Base-by-base conservation (phyloP, 179 eudicot genomes). In the Carnegiea gigantea region DNA sequence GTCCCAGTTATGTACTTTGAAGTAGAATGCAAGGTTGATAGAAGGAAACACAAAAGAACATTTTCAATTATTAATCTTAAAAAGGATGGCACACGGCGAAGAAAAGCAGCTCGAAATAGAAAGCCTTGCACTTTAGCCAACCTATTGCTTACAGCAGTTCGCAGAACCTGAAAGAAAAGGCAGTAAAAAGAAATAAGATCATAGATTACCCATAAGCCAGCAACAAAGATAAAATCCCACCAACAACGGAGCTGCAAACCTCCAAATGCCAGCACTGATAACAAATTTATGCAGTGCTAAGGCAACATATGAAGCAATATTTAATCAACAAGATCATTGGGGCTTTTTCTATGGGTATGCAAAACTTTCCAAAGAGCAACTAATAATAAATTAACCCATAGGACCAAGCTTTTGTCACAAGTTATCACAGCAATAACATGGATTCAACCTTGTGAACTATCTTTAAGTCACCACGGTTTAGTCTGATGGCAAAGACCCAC, bases 121-220 rank as follows among this genome's bases (percentile, higher is more conserved):
- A 96, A 93, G 40, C 99, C 99, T 82, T 96, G 99, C 80, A 96
- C 99, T 92, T 92, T 96, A 68, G 99, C 99, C 84, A 96, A 86
- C 88, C 98, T 89, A 85, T 96, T 96, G 92, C 97, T 94, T 84
- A 93, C 85, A 82, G 97, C 93, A 86, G 98, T 93, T 82, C 99
- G 90, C 75, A 91, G 81, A 75, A 93, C 95, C 99, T 94, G 97
- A 43, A 33, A n/a, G 71, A 86, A 89, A 83, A 84, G 9, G 14
- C 14, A 62, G 67, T 73, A 57, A 57, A 18, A 9, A 68, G 18
- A 70, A 30, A 20, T 28, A 51, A 64, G 43, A 44, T 51, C 57
- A 70, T 26, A 79, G 68, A 54, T 76, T 17, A 23, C 44, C 28
- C 12, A 78, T 60, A 40, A 28, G 40, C 53, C 65, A 79, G 71